Conservation (phyloP, 1,139 yeast genomes). For the Blastobotrys elegans region DNA sequence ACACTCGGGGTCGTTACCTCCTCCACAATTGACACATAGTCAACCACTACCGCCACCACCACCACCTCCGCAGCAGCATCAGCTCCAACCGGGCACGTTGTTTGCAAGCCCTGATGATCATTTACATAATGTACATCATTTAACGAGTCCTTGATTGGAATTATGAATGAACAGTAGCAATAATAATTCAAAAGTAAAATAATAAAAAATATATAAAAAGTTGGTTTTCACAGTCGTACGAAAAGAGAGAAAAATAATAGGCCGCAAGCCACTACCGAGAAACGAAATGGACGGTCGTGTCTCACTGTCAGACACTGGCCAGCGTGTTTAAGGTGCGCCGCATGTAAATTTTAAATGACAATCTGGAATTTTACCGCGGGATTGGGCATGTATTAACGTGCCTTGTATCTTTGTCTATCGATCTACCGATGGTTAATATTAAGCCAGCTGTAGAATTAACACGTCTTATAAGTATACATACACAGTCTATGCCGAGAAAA, state of each 20-base stretch:
- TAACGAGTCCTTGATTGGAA: background rate
- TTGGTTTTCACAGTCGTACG: background rate
- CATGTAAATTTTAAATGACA: too few relatives aligned
- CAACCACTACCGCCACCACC: background rate
- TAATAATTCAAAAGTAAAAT: background rate
- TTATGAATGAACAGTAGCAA: background rate
- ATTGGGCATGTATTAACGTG: too few relatives aligned
- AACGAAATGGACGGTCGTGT: too few relatives aligned
- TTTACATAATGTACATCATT: conserved; percentile 2
- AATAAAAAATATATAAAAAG: background rate
- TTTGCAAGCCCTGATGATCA: conserved; percentile 5
- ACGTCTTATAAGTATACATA: too few relatives aligned
- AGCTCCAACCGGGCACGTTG: background rate
- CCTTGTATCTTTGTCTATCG: too few relatives aligned
- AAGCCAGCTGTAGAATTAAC: too few relatives aligned
- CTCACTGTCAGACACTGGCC: too few relatives aligned
- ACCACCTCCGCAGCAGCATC: conserved; percentile 1
- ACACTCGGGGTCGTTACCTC: background rate
- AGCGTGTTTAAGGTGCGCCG: too few relatives aligned
- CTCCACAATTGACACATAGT: background rate
- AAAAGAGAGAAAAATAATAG: background rate
- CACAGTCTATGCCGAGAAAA: too few relatives aligned
- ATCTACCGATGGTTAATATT: too few relatives aligned
- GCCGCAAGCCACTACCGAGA: too few relatives aligned
- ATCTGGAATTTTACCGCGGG: too few relatives aligned